phyloP scores from a whole-genome alignment of 73 alveolate species.

The Paramecium tetraurelia region DNA sequence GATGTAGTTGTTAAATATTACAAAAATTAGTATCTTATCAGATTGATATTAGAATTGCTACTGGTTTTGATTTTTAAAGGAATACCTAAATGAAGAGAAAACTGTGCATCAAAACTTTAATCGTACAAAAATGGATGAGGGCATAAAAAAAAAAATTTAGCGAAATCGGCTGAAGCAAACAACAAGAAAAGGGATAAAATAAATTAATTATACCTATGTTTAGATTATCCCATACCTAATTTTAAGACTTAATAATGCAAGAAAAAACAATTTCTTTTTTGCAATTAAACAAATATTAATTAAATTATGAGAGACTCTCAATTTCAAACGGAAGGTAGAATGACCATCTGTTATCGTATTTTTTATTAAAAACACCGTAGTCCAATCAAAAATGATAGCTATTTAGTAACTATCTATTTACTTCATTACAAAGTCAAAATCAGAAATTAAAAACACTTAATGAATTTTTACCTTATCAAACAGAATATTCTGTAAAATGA shows the following conservation, averaged over 20 bases:
- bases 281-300: constrained; percentile 17
- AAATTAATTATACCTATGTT: neutral
- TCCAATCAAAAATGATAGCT: too few relatives aligned
- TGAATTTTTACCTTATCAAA: constrained; percentile 56
- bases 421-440: too few relatives aligned
- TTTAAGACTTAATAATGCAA: constrained; percentile 32
- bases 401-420: too few relatives aligned
- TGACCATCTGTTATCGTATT: too few relatives aligned
- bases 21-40: constrained; percentile 18
- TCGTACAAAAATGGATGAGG: constrained; percentile 75
- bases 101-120: constrained; percentile 44
- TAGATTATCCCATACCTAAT: constrained; percentile 26
- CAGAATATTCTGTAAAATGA: constrained; percentile 19
- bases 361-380: too few relatives aligned
- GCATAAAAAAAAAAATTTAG: constrained; percentile 66
- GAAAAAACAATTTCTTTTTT: constrained; percentile 21
- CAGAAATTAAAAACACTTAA: neutral
- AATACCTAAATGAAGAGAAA: constrained; percentile 45
- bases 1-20: constrained; percentile 35
- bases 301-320: constrained; percentile 59
- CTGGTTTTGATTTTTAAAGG: constrained; percentile 47
- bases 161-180: constrained; percentile 66
- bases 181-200: constrained; percentile 35
- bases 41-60: constrained; percentile 1
- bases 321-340: constrained; percentile 72